Conservation (phyloP, 352 stramenopile species). For the Pythium pyrilobum region DNA sequence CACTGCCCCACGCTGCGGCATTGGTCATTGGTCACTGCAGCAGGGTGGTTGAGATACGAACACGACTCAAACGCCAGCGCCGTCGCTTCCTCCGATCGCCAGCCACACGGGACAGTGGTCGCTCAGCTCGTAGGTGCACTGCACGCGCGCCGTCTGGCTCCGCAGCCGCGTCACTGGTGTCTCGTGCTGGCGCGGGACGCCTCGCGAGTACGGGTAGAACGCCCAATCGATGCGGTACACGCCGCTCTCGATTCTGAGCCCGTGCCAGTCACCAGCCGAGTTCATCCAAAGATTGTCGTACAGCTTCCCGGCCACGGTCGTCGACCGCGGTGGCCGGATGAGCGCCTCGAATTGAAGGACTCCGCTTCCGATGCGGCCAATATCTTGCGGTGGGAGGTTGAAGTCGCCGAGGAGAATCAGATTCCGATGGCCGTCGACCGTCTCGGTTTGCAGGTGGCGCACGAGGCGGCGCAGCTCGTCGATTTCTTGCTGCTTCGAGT, state of each 20-base stretch:
- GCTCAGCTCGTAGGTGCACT: conserved; percentile 48
- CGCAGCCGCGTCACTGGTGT: not conserved
- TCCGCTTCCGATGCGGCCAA: conserved; percentile 17
- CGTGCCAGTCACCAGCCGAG: conserved; percentile 1
- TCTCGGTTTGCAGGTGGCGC: not conserved
- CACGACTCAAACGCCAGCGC: too few relatives aligned
- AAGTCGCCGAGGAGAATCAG: conserved; percentile 62
- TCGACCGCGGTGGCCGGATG: conserved; percentile 41
- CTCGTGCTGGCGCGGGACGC: conserved; percentile 9
- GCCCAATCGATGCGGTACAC: conserved; percentile 59
- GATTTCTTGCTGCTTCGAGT: conserved; percentile 7
- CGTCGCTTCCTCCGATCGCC: conserved; percentile 18
- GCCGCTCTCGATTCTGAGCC: conserved; percentile 25
- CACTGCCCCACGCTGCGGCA: too few relatives aligned
- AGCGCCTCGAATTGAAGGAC: conserved; percentile 24
- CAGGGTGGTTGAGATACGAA: too few relatives aligned
- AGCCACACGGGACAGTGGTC: conserved; percentile 67
- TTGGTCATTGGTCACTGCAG: too few relatives aligned
- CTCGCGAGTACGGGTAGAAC: conserved; percentile 40
- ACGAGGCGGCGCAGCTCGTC: conserved; percentile 4
- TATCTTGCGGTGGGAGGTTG: conserved; percentile 52
- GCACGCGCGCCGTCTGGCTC: conserved; percentile 27
- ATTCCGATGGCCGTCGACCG: conserved; percentile 9
- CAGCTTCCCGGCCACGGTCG: conserved; percentile 50
- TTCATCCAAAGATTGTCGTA: conserved; percentile 71